Evolutionary conservation across 208 protist species (phyloP).

Genomic region (Naegleria gruberi): DNA sequence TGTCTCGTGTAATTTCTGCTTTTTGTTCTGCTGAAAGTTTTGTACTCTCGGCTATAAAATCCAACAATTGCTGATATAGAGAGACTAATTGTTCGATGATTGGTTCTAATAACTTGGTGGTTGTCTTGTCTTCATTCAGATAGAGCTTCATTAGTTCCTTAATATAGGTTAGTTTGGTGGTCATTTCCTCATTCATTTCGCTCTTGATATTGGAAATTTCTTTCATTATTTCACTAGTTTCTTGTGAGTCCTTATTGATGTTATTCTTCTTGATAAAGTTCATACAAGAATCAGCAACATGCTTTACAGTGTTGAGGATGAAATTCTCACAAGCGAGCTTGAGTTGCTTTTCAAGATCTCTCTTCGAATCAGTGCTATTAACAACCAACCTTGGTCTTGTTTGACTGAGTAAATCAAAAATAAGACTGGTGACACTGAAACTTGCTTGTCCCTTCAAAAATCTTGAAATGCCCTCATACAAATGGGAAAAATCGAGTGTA

Average conservation of each 20-base stretch:
- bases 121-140: neutral
- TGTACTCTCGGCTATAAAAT: neutral
- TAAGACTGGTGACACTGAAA: neutral
- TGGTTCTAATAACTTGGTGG: neutral
- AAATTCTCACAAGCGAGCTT: constrained; percentile 27
- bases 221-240: neutral
- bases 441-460: constrained; percentile 20
- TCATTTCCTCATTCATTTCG: neutral
- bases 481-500: constrained; percentile 27
- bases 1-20: too few species aligned
- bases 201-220: neutral
- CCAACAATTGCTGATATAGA: neutral
- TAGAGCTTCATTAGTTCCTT: neutral
- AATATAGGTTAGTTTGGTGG: neutral
- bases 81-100: neutral
- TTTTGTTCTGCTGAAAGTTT: neutral
- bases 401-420: constrained; percentile 18
- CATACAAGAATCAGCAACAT: neutral
- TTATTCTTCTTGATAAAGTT: neutral
- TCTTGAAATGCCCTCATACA: neutral
- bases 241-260: neutral
- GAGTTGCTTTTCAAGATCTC: constrained; percentile 29
- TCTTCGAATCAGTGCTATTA: constrained; percentile 27
- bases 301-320: constrained; percentile 14
- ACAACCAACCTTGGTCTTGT: constrained; percentile 9